Conservation (phyloP, 169 alveolate genomes). For the Plasmodium relictum region DNA sequence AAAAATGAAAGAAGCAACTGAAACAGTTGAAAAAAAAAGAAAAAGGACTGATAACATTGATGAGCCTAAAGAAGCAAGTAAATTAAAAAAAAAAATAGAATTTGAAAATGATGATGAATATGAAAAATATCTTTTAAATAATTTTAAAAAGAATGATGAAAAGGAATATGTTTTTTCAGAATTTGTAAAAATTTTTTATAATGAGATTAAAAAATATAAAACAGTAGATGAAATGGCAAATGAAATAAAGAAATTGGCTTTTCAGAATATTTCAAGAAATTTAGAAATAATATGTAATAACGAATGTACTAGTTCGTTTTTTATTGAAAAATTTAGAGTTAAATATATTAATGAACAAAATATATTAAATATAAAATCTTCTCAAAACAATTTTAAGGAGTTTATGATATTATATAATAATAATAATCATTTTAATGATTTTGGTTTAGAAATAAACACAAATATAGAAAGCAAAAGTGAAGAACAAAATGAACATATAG, state of each 20-base stretch:
- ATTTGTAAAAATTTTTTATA: constrained; percentile 33
- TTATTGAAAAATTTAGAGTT: constrained; percentile 55
- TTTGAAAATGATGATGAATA: constrained; percentile 75
- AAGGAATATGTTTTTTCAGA: constrained; percentile 58
- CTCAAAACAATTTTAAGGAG: constrained; percentile 67
- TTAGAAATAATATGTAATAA: constrained; percentile 62
- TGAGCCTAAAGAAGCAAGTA: constrained; percentile 12
- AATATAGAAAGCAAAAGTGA: constrained; percentile 12
- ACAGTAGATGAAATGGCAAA: constrained; percentile 70
- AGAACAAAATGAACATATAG: neutral
- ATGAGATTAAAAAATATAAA: constrained; percentile 50
- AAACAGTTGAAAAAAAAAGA: constrained; percentile 19
- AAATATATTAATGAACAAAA: constrained; percentile 69
- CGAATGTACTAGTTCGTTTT: constrained; percentile 75
- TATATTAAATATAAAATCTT: constrained; percentile 33
- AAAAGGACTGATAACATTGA: constrained; percentile 15
- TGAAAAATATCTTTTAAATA: constrained; percentile 53
- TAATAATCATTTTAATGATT: constrained; percentile 45
- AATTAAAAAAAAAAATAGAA: constrained; percentile 36
- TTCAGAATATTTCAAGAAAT: constrained; percentile 41
- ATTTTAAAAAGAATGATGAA: constrained; percentile 31
- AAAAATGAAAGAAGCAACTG: constrained; percentile 39
- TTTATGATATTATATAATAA: constrained; percentile 60
- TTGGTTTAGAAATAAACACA: constrained; percentile 62
- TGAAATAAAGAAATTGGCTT: constrained; percentile 57